Evolutionary conservation across 1,284 basidiomycete genomes (phyloP).

Genomic region (Papiliotrema flavescens): DNA sequence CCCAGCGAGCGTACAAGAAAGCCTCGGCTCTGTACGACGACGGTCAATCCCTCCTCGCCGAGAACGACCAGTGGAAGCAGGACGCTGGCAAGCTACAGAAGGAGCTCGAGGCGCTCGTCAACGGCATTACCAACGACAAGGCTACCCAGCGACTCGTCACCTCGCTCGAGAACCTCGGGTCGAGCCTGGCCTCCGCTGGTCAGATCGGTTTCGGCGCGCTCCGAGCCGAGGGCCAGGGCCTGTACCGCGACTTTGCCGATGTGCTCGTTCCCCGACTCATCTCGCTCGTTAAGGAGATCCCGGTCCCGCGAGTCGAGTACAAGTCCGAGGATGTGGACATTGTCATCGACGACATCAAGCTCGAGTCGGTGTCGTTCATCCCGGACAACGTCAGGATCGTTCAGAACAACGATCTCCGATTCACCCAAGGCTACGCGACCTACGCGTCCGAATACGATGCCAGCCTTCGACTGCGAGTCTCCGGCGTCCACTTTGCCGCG

Average conservation of each 20-base stretch:
- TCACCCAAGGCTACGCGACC: slow-evolving; percentile 50
- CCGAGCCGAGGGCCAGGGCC: slow-evolving; percentile 38
- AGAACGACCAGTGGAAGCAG: slow-evolving; percentile 44
- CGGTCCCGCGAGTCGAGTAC: slow-evolving; percentile 51
- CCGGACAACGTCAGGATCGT: slow-evolving; percentile 51
- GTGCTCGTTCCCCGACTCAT: slow-evolving; percentile 50
- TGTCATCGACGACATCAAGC: slow-evolving; percentile 49
- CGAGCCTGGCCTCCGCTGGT: slow-evolving; percentile 41
- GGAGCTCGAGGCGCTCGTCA: slow-evolving; percentile 45
- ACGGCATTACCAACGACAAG: slow-evolving; percentile 43
- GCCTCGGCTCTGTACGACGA: slow-evolving; percentile 47
- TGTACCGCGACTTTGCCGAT: slow-evolving; percentile 50
- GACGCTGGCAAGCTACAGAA: slow-evolving; percentile 42
- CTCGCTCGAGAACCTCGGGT: slow-evolving; percentile 45
- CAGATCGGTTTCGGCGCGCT: slow-evolving; percentile 38
- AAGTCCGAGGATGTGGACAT: slow-evolving; percentile 49
- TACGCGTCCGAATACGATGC: slow-evolving; percentile 50
- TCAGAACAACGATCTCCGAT: slow-evolving; percentile 50
- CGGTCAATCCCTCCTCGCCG: slow-evolving; percentile 42
- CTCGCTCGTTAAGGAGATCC: slow-evolving; percentile 50
- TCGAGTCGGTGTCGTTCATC: slow-evolving; percentile 50
- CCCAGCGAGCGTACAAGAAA: slow-evolving; percentile 44
- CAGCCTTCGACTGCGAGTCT: slow-evolving; percentile 46
- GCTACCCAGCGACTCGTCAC: slow-evolving; percentile 42
- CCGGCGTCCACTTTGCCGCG: slow-evolving; percentile 50